These are phyloP conservation scores for Trichoderma sp. DNA, from an alignment of 2,329 filamentous ascomycete genomes.

Conservation along the genomic window DNA sequence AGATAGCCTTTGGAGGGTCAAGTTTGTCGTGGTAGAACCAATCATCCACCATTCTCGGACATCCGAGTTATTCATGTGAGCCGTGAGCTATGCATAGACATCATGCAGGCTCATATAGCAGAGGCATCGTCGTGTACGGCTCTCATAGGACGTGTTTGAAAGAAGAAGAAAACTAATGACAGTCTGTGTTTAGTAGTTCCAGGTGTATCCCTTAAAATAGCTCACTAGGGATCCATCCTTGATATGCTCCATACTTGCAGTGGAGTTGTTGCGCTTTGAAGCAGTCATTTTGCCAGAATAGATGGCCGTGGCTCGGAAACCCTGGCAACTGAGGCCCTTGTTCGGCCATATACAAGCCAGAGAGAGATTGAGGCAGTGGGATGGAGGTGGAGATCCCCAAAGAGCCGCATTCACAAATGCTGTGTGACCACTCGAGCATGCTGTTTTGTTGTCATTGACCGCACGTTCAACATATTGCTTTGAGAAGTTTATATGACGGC, in stretches of 20 bases:
- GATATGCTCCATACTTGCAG: constrained; percentile 10
- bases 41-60: constrained; percentile 1
- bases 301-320: not conserved
- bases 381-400: constrained; percentile 2
- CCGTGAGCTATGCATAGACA: constrained; percentile 39
- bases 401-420: constrained; percentile 27
- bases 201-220: constrained; percentile 15
- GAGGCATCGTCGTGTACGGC: constrained; percentile 22
- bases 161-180: constrained; percentile 15
- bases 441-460: constrained; percentile 9
- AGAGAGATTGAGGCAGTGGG: not conserved
- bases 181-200: not conserved
- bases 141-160: constrained; percentile 14
- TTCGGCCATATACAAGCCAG: not conserved
- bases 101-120: constrained; percentile 21
- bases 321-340: not conserved
- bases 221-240: not conserved
- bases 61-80: constrained; percentile 42
- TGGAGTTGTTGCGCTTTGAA: not conserved
- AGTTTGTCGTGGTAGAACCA: not conserved
- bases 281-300: not conserved
- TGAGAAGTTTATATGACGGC: not conserved
- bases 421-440: constrained; percentile 24
- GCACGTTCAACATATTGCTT: not conserved
- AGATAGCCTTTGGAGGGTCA: not conserved